phyloP scores from a whole-genome alignment of 768 basidiomycete species.

The Boletus rubescentipes region DNA sequence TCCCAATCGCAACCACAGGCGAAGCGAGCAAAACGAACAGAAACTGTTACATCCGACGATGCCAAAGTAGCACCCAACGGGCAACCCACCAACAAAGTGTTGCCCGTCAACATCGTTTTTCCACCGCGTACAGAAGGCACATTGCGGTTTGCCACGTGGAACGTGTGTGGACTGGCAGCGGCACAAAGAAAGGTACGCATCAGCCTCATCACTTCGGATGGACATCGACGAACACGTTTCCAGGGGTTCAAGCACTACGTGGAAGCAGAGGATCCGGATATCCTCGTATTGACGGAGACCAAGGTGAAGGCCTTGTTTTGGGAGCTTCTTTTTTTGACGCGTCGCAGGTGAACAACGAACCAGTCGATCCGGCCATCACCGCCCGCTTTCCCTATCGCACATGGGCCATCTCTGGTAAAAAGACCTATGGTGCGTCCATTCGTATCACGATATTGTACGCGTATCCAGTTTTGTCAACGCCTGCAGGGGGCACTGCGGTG shows the following conservation, averaged over 20 bases:
- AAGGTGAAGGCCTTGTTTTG: constrained; percentile 46
- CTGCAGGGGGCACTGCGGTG: constrained; percentile 76
- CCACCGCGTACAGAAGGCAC: constrained; percentile 48
- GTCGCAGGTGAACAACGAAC: constrained; percentile 65
- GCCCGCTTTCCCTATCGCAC: constrained; percentile 66
- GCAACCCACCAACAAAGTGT: constrained; percentile 72
- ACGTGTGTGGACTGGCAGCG: constrained; percentile 74
- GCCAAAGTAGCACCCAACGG: constrained; percentile 37
- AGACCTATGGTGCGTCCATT: constrained; percentile 63
- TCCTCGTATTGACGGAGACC: constrained; percentile 83
- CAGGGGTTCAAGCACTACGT: constrained; percentile 82
- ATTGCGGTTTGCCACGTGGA: constrained; percentile 68
- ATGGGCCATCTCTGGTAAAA: constrained; percentile 78
- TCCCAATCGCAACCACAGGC: constrained; percentile 19
- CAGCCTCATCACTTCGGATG: not conserved
- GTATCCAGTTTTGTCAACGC: constrained; percentile 2
- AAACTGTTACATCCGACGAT: constrained; percentile 12
- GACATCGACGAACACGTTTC: not conserved
- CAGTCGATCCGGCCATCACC: constrained; percentile 56
- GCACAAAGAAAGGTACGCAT: constrained; percentile 70
- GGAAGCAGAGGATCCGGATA: constrained; percentile 83
- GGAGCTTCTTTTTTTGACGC: constrained; percentile 8
- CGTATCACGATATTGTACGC: not conserved
- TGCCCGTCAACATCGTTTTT: constrained; percentile 63
- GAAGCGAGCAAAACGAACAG: constrained; percentile 29